Conservation (phyloP, 352 stramenopile species). For the Phytophthora hibernalis region DNA sequence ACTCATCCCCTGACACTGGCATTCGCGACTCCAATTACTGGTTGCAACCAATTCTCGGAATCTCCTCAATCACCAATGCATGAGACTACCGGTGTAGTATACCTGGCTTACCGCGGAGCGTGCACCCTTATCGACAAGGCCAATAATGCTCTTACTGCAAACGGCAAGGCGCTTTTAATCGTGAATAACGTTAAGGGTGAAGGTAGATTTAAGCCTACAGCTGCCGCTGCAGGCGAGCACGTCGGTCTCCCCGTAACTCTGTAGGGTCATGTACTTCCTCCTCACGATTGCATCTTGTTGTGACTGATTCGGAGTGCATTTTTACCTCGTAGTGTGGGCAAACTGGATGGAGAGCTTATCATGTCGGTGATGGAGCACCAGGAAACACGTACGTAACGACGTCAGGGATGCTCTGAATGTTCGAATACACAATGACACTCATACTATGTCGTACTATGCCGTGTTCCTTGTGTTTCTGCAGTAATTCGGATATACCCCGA, state of each 20-base stretch:
- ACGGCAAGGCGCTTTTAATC: conserved; percentile 53
- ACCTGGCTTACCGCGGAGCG: conserved; percentile 58
- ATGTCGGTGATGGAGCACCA: conserved; percentile 70
- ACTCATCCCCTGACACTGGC: conserved; percentile 34
- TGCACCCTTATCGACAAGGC: conserved; percentile 82
- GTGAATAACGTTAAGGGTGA: conserved; percentile 74
- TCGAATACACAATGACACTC: neutral
- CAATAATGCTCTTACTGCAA: conserved; percentile 36
- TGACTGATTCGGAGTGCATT: conserved; percentile 2
- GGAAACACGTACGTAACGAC: conserved; percentile 35
- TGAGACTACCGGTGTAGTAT: conserved; percentile 24
- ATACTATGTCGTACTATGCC: too few species aligned
- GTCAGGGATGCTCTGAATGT: neutral
- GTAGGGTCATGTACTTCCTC: conserved; percentile 30
- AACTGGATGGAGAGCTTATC: conserved; percentile 68
- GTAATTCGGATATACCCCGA: conserved; percentile 43
- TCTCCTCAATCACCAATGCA: conserved; percentile 6
- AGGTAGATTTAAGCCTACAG: conserved; percentile 56
- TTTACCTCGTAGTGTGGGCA: conserved; percentile 50
- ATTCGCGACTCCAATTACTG: conserved; percentile 49
- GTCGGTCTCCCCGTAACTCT: conserved; percentile 63
- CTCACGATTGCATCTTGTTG: neutral
- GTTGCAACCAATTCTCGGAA: conserved; percentile 39
- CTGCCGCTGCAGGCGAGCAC: conserved; percentile 34
- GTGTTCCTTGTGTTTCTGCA: neutral